Base-by-base conservation (phyloP, 495 filamentous ascomycete species). In the Penicillium nucicola region DNA sequence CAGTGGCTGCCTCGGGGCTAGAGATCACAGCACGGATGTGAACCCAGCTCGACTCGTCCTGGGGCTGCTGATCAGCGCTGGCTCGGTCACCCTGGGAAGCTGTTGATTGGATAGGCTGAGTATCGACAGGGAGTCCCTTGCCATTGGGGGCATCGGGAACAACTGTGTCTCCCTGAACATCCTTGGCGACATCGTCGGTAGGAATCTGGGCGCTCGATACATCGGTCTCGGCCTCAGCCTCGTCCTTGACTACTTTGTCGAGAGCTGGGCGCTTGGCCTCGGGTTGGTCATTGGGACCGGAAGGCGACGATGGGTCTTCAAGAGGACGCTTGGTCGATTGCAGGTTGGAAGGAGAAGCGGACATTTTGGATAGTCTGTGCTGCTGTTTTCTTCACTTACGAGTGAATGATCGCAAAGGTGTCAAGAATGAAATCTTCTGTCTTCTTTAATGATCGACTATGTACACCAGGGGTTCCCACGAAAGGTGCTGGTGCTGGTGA, bases 231-330 rank as follows among this genome's bases (percentile, higher is more conserved):
- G 55, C 57, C 28, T 78, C 62, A 23, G 70, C 66, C 18, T 81
- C 77, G 33, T 78, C 77, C 61, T 84, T 87, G 42, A 87, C 78
- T 57, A 90, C 79, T 77, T 96, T 98, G 75, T 97, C 92, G 48
- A 97, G 80, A 40, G 95, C 95, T 22, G 88, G 95, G 56, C 93
- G 88, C 76, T 98, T 98, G 56, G 95, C 93, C 56, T 98, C 93
- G 23, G 91, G 91, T 69, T 96, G 95, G 60, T 96, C 93, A 62
- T 78, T 87, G 30, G 84, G 87, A 15, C 88, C 90, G 20, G 90
- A 93, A 4, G 93, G 91, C 3, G 93, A 97, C 35, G 93, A 97
- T 28, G 91, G 84, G 63, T 97, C 93, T 78, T 98, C 93, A 42
- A 97, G 84, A 53, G 93, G 93, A 55, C 93, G 91, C 79, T 98